Evolutionary conservation across 768 basidiomycete genomes (phyloP).

Genomic region (Rhodotorula diobovata): DNA sequence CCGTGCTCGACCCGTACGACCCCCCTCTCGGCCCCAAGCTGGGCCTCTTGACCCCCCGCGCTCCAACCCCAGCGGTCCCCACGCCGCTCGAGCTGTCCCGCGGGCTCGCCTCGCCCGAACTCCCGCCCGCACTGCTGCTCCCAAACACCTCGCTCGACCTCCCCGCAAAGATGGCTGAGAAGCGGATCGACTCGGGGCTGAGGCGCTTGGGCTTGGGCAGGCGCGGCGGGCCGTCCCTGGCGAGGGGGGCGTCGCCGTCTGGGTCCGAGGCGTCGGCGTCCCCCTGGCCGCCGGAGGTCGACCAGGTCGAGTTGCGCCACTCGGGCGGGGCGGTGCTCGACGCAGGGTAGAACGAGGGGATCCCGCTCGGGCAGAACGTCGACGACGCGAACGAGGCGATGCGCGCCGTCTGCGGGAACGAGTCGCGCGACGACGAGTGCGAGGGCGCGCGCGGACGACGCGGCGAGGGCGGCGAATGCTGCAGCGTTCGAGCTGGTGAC

Average conservation of each 20-base stretch:
- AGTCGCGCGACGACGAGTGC: neutral
- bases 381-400: constrained; percentile 1
- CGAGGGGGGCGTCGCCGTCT: no score
- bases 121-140: neutral
- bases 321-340: neutral
- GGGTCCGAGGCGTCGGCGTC: neutral
- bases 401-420: neutral
- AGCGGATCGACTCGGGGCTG: constrained; percentile 14
- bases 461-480: neutral
- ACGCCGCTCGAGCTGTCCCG: neutral
- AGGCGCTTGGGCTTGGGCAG: neutral
- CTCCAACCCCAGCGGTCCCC: neutral
- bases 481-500: neutral
- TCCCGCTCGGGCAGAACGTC: neutral
- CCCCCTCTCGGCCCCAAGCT: neutral
- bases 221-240: neutral
- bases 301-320: neutral
- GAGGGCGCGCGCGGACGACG: neutral
- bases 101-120: neutral
- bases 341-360: neutral
- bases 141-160: neutral
- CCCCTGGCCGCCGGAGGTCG: neutral
- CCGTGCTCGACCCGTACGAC: neutral
- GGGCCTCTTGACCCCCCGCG: neutral
- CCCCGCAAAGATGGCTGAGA: neutral